Evolutionary conservation across 768 basidiomycete genomes (phyloP), one percentile per base, ranked within the genome.

Genomic region (Cantharellus anzutake): DNA sequence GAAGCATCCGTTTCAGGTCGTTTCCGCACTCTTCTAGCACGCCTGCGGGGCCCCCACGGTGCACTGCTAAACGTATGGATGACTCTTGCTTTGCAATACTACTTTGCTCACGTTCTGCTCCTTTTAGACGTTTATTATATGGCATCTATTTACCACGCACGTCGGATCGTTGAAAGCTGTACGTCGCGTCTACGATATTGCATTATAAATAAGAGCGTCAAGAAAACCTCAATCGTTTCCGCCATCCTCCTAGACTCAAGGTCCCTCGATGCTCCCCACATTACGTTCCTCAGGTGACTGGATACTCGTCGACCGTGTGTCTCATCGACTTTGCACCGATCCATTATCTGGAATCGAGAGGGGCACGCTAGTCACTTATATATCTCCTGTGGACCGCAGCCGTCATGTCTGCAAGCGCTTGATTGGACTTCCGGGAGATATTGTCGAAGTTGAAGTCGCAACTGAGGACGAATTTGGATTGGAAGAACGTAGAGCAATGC

Each of bases 391-490:
- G 53, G 76, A 81, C 59, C 85, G 84, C 2, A 70, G 71, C 2
- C 77, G 77, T 53, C 71, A 80, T 38, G 78, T 94, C 41, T 93
- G 89, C 72, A 98, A 98, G 73, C 80, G 94, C 48, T 73, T 98
- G 5, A 76, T 94, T 41, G 94, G 92, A 2, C 72, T 98, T 34
- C 85, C 91, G 34, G 93, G 94, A 3, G 94, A 97, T 70, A 72
- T 82, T 41, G 68, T 98, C 39, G 90, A 88, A 62, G 84, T 91
- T 29, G 91, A 98, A 68, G 75, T 75, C 14, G 84, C 84, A 62
- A 7, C 7, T 14, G 7, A 11, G 11, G 52, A 55, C 7, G 11
- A 55, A 11, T 14, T 14, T 7, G 11, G 7, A 11, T 11, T 11
- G 14, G 52, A 11, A 7, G 7, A 11, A 7, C 14, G 11, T 7